Evolutionary conservation across 2,329 filamentous ascomycete species (phyloP).

Genomic region (Byssochlamys sp.): DNA sequence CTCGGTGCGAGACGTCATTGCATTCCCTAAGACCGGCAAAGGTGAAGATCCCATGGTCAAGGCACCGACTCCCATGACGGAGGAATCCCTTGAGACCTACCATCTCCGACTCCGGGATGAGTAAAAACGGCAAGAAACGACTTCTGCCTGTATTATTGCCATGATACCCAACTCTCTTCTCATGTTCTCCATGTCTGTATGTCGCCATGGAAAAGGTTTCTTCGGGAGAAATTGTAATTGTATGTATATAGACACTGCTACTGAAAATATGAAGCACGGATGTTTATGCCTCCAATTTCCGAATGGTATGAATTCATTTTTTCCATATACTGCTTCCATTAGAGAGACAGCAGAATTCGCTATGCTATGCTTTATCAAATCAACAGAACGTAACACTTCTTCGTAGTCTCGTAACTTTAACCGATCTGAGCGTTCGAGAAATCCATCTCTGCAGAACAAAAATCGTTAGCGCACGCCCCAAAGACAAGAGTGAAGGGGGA

Average conservation of each 20-base stretch:
- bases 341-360: background rate
- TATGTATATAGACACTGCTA: background rate
- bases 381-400: background rate
- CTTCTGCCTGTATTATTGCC: background rate
- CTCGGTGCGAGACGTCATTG: constrained; percentile 85
- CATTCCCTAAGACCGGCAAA: constrained; percentile 87
- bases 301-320: background rate
- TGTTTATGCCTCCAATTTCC: background rate
- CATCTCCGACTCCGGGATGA: constrained; percentile 38
- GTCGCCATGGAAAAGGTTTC: background rate
- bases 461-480: constrained; percentile 5
- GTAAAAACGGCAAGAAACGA: background rate
- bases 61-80: constrained; percentile 60
- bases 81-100: constrained; percentile 51
- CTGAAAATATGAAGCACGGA: background rate
- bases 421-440: constrained; percentile 57
- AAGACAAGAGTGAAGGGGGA: background rate
- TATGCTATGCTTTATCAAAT: background rate
- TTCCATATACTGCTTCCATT: background rate
- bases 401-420: constrained; percentile 15
- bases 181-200: background rate
- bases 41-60: constrained; percentile 78
- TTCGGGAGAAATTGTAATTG: background rate
- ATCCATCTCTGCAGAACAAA: constrained; percentile 48
- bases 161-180: background rate